Conservation (phyloP, 2,329 filamentous ascomycete genomes). For the Helminthosporium solani region DNA sequence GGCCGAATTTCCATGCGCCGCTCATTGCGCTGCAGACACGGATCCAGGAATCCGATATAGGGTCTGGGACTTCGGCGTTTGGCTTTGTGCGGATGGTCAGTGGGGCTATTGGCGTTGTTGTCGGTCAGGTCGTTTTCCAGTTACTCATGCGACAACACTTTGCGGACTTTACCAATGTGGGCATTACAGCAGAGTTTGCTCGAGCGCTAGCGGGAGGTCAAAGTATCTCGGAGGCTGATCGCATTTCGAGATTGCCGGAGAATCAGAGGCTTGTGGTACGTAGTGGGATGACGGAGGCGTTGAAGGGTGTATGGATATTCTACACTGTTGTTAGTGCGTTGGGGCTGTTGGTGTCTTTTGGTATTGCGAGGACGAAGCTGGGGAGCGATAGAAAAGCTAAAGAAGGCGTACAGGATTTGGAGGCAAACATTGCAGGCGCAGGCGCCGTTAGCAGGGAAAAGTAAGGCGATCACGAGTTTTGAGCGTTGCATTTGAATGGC, state of each 20-base stretch:
- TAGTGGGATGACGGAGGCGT: conserved; percentile 43
- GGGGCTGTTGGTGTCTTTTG: conserved; percentile 34
- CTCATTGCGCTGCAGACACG: conserved; percentile 57
- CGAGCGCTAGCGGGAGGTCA: conserved; percentile 29
- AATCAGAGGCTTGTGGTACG: conserved; percentile 43
- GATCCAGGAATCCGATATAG: conserved; percentile 55
- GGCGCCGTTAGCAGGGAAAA: not conserved
- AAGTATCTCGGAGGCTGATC: conserved; percentile 33
- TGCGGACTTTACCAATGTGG: conserved; percentile 17
- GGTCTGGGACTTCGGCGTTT: conserved; percentile 54
- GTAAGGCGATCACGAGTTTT: not conserved
- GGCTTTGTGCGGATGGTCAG: conserved; percentile 50
- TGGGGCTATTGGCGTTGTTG: conserved; percentile 50
- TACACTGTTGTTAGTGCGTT: conserved; percentile 46
- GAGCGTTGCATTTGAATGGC: not conserved
- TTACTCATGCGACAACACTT: conserved; percentile 56
- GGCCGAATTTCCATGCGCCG: conserved; percentile 57
- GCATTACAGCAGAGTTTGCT: conserved; percentile 22
- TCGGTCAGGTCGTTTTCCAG: conserved; percentile 55
- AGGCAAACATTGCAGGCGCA: not conserved
- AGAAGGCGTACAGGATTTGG: not conserved
- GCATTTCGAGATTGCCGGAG: conserved; percentile 21
- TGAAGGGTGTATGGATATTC: conserved; percentile 55
- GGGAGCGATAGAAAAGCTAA: conserved; percentile 1
- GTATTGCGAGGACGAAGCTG: conserved; percentile 35